phyloP scores from a whole-genome alignment of 257 asterid genomes.

The Linderniella brevidens region DNA sequence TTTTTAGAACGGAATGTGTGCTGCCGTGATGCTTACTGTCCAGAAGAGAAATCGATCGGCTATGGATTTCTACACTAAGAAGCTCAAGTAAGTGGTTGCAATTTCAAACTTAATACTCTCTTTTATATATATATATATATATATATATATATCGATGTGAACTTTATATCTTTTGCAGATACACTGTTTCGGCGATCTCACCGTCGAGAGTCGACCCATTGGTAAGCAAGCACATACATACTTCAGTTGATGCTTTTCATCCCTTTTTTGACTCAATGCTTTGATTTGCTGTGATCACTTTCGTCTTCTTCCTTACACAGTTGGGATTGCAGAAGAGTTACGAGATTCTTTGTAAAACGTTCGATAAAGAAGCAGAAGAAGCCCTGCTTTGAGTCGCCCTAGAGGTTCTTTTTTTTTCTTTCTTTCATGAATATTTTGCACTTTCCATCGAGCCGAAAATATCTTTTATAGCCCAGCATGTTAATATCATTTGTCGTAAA shows the following conservation, averaged over 20 bases:
- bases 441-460: too few species aligned
- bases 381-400: constrained; percentile 26
- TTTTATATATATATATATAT: not conserved
- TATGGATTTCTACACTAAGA: constrained; percentile 50
- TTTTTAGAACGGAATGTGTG: constrained; percentile 60
- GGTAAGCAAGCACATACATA: constrained; percentile 19
- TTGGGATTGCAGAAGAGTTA: constrained; percentile 44
- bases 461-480: too few species aligned
- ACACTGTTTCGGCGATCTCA: constrained; percentile 53
- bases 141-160: too few species aligned
- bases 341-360: constrained; percentile 65
- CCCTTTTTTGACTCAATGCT: not conserved
- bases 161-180: constrained; percentile 34
- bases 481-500: too few species aligned
- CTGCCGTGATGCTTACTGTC: constrained; percentile 84
- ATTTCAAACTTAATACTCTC: constrained; percentile 1
- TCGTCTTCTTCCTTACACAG: constrained; percentile 20
- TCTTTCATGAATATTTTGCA: not conserved
- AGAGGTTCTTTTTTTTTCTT: constrained; percentile 9
- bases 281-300: constrained; percentile 1
- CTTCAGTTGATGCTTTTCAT: not conserved
- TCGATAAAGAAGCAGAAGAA: constrained; percentile 38
- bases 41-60: constrained; percentile 58
- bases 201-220: constrained; percentile 57
- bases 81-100: constrained; percentile 33